Percentiles rank a stretch among this genome's conserved stretches.
Conservation (phyloP, 2,329 filamentous ascomycete genomes). For the Plenodomus tracheiphilus region DNA sequence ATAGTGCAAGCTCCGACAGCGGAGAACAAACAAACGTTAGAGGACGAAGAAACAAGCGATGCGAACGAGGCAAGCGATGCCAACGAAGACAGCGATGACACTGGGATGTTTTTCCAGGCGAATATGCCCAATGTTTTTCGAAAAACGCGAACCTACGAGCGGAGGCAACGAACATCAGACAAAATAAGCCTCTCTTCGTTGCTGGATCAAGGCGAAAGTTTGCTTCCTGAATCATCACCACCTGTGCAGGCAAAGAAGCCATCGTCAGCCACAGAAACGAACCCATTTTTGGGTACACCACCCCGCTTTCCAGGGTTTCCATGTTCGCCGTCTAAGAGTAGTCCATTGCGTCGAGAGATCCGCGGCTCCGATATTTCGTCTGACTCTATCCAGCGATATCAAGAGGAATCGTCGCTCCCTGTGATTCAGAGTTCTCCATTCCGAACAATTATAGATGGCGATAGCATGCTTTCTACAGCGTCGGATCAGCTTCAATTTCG, state of each 20-base stretch:
- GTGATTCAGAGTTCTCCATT: slow-evolving; percentile 40
- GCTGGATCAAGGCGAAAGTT: slow-evolving; percentile 36
- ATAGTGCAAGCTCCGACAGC: slow-evolving; percentile 7
- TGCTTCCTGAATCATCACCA: slow-evolving; percentile 37
- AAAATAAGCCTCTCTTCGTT: slow-evolving; percentile 38
- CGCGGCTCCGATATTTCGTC: slow-evolving; percentile 30
- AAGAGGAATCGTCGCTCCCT: slow-evolving; percentile 37
- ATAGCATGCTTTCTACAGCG: slow-evolving; percentile 27
- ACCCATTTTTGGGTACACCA: slow-evolving; percentile 39
- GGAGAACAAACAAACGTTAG: slow-evolving; percentile 9
- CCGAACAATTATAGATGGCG: slow-evolving; percentile 32
- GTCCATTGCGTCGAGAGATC: slow-evolving; percentile 39
- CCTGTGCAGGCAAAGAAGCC: slow-evolving; percentile 21
- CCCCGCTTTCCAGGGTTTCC: slow-evolving; percentile 30
- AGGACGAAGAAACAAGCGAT: slow-evolving; percentile 15
- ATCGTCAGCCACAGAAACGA: slow-evolving; percentile 16
- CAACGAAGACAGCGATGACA: slow-evolving; percentile 41
- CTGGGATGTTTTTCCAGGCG: slow-evolving; percentile 43
- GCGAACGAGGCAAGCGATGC: slow-evolving; percentile 38
- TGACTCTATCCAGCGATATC: slow-evolving; percentile 18
- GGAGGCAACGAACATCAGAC: slow-evolving; percentile 24
- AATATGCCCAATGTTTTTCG: slow-evolving; percentile 34
- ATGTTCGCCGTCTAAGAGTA: slow-evolving; percentile 38
- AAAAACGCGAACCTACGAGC: slow-evolving; percentile 24
- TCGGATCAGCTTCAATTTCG: slow-evolving; percentile 39